These are phyloP conservation scores for Prototheca cutis DNA, from an alignment of 163 green algal genomes.

Conservation along the genomic window DNA sequence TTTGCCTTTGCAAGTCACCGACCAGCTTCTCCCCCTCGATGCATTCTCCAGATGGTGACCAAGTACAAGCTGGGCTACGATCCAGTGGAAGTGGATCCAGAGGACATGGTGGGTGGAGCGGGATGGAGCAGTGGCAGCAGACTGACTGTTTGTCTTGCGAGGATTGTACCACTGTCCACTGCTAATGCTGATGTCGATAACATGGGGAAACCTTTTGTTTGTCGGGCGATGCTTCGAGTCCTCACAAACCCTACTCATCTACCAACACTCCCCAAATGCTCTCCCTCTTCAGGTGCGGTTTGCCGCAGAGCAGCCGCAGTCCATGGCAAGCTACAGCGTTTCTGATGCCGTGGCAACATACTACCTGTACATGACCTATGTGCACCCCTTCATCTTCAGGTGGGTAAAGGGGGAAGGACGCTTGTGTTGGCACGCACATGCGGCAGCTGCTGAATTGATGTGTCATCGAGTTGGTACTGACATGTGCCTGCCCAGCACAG, in stretches of 20 bases:
- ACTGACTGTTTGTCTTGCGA: not conserved
- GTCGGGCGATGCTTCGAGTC: too few relatives aligned
- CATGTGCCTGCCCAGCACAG: too few relatives aligned
- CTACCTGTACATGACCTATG: constrained; percentile 99
- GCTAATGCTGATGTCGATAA: too few relatives aligned
- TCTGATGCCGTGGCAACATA: constrained; percentile 96
- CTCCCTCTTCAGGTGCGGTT: constrained; percentile 37
- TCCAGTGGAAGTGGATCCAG: constrained; percentile 90
- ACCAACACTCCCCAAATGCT: too few relatives aligned
- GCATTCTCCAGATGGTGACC: constrained; percentile 71
- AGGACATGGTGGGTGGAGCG: constrained; percentile 81
- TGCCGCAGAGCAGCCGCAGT: constrained; percentile 80
- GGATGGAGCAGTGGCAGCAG: not conserved
- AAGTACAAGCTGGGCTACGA: constrained; percentile 96
- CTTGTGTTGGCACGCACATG: not conserved
- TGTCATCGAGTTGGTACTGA: too few relatives aligned
- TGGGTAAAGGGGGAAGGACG: not conserved
- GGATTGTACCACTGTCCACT: too few relatives aligned
- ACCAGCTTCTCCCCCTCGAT: too few relatives aligned
- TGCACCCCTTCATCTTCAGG: constrained; percentile 99
- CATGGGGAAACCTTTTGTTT: too few relatives aligned
- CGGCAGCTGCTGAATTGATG: too few relatives aligned
- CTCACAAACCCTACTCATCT: too few relatives aligned
- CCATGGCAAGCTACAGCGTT: constrained; percentile 94
- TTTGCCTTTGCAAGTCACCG: too few relatives aligned